Evolutionary conservation across 2,329 filamentous ascomycete genomes (phyloP), one percentile per base, ranked within the genome.

Genomic region (Blastomyces parvus): DNA sequence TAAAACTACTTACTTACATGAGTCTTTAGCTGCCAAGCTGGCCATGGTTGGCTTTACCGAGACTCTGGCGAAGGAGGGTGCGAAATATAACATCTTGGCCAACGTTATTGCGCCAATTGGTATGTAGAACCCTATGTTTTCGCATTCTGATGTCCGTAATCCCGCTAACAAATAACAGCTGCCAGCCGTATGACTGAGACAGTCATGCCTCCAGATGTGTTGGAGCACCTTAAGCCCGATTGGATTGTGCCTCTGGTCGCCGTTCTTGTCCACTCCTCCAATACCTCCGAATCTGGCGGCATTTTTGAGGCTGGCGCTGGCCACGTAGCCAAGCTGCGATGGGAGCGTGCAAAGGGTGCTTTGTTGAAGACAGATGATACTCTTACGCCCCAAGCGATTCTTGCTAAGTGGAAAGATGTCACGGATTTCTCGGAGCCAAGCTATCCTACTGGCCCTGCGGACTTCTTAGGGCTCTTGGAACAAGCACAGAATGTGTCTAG

Each of bases 11-110:
- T 13, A n/a, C 42, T 53, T 27, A 62, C 65, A 65, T 76, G 61
- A 72, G 3, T 30, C 30, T 56, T 30, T 63, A 82, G 92, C 94
- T 65, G 94, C 94, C 73, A 99, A 97, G 82, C 84, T 97, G 67
- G 89, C 90, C 68, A 87, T 96, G 81, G 91, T 99, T 66, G 94
- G 93, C 69, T 97, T 97, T 81, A 97, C 92, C 48, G 93, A 99
- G 83, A 97, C 94, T 3, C 84, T 99, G 67, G 94, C 94, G 65
- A 97, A 97, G 83, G 94, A 99, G 81, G 94, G 94, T 69, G 82
- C 85, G 74, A 97, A 97, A 80, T 99, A 99, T 82, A 97, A 97
- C 83, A 97, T 99, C 70, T 80, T 96, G 71, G 86, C 83, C 81
- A 99, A 99, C 78, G 90, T 90, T 71, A 95, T 99, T 79, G 91